Evolutionary conservation across 2,329 filamentous ascomycete genomes (phyloP).

Genomic region (Penicillium olsonii): DNA sequence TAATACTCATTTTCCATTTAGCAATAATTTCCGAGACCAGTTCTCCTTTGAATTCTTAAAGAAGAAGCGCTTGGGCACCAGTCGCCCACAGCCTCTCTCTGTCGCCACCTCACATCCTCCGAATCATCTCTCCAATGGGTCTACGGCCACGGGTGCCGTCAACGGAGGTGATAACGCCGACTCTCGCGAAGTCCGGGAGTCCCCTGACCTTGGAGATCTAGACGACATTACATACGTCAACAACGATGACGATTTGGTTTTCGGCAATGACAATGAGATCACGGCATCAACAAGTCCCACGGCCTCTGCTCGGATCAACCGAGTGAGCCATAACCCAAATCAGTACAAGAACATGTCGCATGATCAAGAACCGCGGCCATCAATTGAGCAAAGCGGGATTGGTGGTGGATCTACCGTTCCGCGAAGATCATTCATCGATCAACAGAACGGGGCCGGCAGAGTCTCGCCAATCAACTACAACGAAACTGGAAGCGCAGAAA

Average conservation of each 20-base stretch:
- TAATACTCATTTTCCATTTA: not conserved
- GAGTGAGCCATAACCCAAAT: constrained; percentile 17
- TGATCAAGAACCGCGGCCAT: not conserved
- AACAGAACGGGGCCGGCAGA: constrained; percentile 34
- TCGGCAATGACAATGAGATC: not conserved
- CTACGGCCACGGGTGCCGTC: not conserved
- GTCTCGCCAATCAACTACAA: constrained; percentile 39
- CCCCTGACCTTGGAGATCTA: not conserved
- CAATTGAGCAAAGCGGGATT: not conserved
- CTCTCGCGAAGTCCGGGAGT: constrained; percentile 6
- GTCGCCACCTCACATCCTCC: not conserved
- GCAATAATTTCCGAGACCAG: constrained; percentile 3
- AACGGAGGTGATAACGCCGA: not conserved
- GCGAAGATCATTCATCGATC: constrained; percentile 36
- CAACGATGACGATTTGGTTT: constrained; percentile 14
- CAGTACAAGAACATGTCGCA: constrained; percentile 8
- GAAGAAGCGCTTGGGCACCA: constrained; percentile 3
- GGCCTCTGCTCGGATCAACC: constrained; percentile 18
- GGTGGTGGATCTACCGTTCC: not conserved
- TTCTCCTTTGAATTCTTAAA: constrained; percentile 4
- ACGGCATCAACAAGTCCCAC: constrained; percentile 19
- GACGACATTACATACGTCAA: constrained; percentile 12
- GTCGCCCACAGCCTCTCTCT: not conserved
- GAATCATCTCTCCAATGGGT: not conserved
- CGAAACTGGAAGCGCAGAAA: constrained; percentile 18